A percentile compares a stretch with the other conserved stretches of the same genome.
Evolutionary conservation across 2,329 filamentous ascomycete species (phyloP).

Genomic region (Camillea tinctor): DNA sequence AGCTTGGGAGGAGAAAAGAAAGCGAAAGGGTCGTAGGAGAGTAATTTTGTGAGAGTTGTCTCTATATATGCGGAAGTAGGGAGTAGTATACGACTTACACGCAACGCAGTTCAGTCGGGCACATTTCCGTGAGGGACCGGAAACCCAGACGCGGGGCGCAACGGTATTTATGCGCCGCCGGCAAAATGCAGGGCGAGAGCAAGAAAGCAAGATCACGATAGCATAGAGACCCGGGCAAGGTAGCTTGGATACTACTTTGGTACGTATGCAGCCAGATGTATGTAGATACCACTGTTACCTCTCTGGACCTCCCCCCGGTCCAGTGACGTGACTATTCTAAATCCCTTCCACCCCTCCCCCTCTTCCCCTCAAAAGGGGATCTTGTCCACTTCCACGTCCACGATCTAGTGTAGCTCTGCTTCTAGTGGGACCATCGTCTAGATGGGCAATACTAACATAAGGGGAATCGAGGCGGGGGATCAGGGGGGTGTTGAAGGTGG

Average conservation of each 20-base stretch:
- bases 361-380: too few relatives aligned
- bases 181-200: constrained; percentile 21
- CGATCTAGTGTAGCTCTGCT: too few relatives aligned
- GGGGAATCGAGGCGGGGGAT: too few relatives aligned
- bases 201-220: neutral
- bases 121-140: constrained; percentile 3
- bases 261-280: neutral
- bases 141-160: constrained; percentile 1
- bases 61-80: too few relatives aligned
- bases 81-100: neutral
- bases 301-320: neutral
- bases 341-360: neutral
- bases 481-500: too few relatives aligned
- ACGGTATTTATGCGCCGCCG: constrained; percentile 19
- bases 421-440: too few relatives aligned
- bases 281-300: neutral
- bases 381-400: too few relatives aligned
- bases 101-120: neutral
- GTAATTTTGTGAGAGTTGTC: too few relatives aligned
- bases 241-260: too few relatives aligned
- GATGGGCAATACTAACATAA: too few relatives aligned
- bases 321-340: neutral
- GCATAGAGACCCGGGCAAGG: too few relatives aligned
- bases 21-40: too few relatives aligned
- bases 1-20: neutral